Conservation (phyloP, 2,329 filamentous ascomycete genomes). For the Botryosphaeria agaves region DNA sequence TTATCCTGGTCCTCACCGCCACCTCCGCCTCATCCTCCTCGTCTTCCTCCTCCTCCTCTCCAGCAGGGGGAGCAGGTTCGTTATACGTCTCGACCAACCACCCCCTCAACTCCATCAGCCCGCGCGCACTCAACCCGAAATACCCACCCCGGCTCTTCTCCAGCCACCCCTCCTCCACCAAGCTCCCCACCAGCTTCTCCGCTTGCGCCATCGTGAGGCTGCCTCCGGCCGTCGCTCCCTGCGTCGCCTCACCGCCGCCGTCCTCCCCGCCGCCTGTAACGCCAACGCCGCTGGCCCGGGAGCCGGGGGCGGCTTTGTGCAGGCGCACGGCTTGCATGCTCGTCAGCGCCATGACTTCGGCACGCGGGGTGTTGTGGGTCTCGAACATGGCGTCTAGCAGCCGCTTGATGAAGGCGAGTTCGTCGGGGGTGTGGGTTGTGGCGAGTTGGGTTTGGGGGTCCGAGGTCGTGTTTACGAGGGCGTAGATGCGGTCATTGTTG, state of each 20-base stretch:
- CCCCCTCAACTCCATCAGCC: constrained; percentile 64
- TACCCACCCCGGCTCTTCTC: constrained; percentile 54
- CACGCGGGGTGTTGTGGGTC: constrained; percentile 59
- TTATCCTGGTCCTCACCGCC: constrained; percentile 49
- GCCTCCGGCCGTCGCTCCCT: constrained; percentile 13
- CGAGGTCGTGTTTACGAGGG: constrained; percentile 73
- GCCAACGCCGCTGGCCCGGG: constrained; percentile 14
- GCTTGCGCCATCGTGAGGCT: constrained; percentile 67
- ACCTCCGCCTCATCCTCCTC: constrained; percentile 27
- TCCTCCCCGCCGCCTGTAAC: constrained; percentile 24
- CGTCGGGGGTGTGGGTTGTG: constrained; percentile 62
- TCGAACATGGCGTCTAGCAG: constrained; percentile 87
- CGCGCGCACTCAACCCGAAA: constrained; percentile 60
- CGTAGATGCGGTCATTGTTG: constrained; percentile 51
- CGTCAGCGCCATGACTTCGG: constrained; percentile 70
- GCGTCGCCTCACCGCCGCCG: constrained; percentile 10
- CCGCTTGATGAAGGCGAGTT: constrained; percentile 79
- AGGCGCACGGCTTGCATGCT: constrained; percentile 64
- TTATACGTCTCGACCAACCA: constrained; percentile 91
- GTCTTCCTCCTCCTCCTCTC: constrained; percentile 33
- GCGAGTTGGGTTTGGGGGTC: constrained; percentile 77
- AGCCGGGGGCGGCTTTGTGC: constrained; percentile 22
- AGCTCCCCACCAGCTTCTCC: constrained; percentile 48
- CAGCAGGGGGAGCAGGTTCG: no score
- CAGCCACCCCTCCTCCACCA: constrained; percentile 74